Percentiles rank a stretch among this genome's conserved stretches.
Conservation (phyloP, 208 protist species). For the Herpetomonas samuelpessoai region DNA sequence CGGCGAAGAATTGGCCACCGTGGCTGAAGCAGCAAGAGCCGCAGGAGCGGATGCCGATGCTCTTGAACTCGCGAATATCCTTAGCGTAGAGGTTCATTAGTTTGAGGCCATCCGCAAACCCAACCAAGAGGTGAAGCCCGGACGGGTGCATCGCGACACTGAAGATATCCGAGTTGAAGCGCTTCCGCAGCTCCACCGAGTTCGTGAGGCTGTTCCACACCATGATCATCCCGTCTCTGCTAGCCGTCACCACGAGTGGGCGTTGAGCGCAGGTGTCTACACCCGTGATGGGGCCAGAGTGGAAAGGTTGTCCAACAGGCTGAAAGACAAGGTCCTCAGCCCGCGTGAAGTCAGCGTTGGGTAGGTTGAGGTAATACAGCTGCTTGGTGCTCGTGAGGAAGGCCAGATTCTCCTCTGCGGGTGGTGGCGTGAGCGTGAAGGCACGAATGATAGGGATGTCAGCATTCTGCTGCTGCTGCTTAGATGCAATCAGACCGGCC, state of each 20-base stretch:
- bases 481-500: constrained; percentile 1
- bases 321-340: constrained; percentile 92
- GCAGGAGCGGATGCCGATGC: constrained; percentile 93
- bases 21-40: constrained; percentile 92
- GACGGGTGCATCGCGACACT: constrained; percentile 95
- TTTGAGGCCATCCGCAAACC: constrained; percentile 93
- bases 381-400: constrained; percentile 93
- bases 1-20: constrained; percentile 96
- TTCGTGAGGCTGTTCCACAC: constrained; percentile 97
- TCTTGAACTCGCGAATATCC: constrained; percentile 93
- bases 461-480: constrained; percentile 9
- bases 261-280: constrained; percentile 94
- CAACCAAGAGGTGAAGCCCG: constrained; percentile 93
- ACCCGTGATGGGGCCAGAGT: constrained; percentile 84
- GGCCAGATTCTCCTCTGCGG: constrained; percentile 87
- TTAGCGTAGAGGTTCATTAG: constrained; percentile 97
- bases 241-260: constrained; percentile 93
- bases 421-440: constrained; percentile 83
- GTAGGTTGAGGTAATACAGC: constrained; percentile 92
- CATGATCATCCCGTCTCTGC: constrained; percentile 88
- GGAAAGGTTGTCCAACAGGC: constrained; percentile 89
- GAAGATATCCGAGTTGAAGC: constrained; percentile 91
- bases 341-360: constrained; percentile 93
- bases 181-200: constrained; percentile 89
- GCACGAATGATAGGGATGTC: constrained; percentile 75